Conservation (phyloP, 2,329 filamentous ascomycete genomes). For the Parascedosporium putredinis region DNA sequence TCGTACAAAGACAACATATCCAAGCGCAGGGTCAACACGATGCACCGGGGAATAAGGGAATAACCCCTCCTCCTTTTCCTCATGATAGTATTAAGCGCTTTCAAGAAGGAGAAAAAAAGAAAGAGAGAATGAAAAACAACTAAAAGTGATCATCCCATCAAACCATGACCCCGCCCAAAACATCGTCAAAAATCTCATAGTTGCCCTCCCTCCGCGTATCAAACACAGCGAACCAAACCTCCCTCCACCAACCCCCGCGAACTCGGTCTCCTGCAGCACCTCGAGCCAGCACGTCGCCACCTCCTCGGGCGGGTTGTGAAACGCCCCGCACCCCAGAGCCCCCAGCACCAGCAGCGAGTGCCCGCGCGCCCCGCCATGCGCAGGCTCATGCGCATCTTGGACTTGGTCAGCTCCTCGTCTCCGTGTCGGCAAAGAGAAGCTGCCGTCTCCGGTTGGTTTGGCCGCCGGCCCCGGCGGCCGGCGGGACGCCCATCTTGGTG, state of each 20-base stretch:
- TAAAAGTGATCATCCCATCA: not conserved
- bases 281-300: constrained; percentile 54
- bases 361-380: constrained; percentile 44
- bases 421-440: constrained; percentile 27
- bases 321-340: constrained; percentile 59
- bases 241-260: constrained; percentile 53
- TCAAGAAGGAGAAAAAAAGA: no score
- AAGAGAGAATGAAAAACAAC: not conserved
- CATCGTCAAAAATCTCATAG: constrained; percentile 36
- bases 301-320: constrained; percentile 49
- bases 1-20: no score
- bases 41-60: no score
- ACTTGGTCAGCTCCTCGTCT: constrained; percentile 43
- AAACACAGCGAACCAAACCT: constrained; percentile 54
- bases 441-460: constrained; percentile 10
- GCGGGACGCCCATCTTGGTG: not conserved
- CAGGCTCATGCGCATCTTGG: constrained; percentile 52
- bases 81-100: no score
- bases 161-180: constrained; percentile 24
- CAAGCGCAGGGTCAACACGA: no score
- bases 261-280: constrained; percentile 51
- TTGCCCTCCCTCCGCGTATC: constrained; percentile 36
- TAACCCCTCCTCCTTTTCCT: no score
- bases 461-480: constrained; percentile 12
- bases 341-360: constrained; percentile 55